Evolutionary conservation across 352 stramenopile genomes (phyloP).

Genomic region (Phytophthora tentaculata): DNA sequence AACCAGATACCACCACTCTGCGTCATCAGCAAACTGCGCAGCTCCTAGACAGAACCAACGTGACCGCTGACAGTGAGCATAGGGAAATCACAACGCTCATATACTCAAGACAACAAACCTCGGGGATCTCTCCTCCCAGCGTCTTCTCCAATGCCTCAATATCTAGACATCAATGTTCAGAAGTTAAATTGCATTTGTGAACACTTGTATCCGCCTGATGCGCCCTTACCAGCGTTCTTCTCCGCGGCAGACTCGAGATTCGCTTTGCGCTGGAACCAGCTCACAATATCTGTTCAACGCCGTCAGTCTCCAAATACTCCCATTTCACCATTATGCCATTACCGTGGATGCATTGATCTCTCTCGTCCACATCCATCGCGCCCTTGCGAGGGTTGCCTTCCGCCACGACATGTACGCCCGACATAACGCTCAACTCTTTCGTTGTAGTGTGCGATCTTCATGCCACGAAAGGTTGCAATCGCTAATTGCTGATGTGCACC

Average conservation of each 20-base stretch:
- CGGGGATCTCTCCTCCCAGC: constrained; percentile 62
- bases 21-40: constrained; percentile 71
- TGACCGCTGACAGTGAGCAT: background rate
- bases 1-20: constrained; percentile 87
- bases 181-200: too few relatives aligned
- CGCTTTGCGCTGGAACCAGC: constrained; percentile 85
- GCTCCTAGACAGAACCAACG: constrained; percentile 33
- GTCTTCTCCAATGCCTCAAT: constrained; percentile 78
- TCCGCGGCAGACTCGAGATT: constrained; percentile 54
- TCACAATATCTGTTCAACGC: constrained; percentile 67
- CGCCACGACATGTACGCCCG: constrained; percentile 73
- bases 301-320: background rate
- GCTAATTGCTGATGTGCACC: constrained; percentile 24
- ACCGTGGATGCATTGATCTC: constrained; percentile 85
- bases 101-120: constrained; percentile 33
- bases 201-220: too few relatives aligned
- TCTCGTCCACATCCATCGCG: constrained; percentile 83
- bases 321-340: constrained; percentile 43
- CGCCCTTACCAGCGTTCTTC: constrained; percentile 54
- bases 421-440: constrained; percentile 51
- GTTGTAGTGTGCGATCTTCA: constrained; percentile 28
- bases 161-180: constrained; percentile 45
- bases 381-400: constrained; percentile 76
- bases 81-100: background rate
- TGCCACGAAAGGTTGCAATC: constrained; percentile 35